phyloP scores from a whole-genome alignment of 148 eudicot species.

The Cornus kousa region DNA sequence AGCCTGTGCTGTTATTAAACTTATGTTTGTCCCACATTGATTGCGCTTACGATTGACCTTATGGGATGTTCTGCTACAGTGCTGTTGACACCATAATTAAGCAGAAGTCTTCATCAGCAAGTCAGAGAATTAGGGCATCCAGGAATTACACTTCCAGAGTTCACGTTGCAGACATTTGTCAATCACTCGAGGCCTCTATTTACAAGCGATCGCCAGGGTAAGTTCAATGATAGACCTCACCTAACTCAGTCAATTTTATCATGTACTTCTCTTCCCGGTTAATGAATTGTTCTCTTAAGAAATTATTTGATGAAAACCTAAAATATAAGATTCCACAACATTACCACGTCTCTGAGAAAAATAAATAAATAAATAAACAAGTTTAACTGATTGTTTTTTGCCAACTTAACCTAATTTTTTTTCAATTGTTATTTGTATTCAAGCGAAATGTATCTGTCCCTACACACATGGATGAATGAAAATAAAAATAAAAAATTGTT shows the following conservation, averaged over 20 bases:
- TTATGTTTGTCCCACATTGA: not conserved
- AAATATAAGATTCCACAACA: not conserved
- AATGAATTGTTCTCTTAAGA: not conserved
- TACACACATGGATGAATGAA: no score
- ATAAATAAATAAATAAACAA: no score
- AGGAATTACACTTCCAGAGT: conserved; percentile 70
- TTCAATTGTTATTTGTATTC: not conserved
- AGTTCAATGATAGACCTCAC: conserved; percentile 7
- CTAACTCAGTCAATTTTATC: not conserved
- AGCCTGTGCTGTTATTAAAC: not conserved
- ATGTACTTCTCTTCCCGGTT: not conserved
- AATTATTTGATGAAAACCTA: not conserved
- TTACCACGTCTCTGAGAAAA: not conserved
- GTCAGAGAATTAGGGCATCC: conserved; percentile 59
- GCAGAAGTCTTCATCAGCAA: conserved; percentile 47
- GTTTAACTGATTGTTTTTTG: conserved; percentile 3
- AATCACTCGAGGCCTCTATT: conserved; percentile 64
- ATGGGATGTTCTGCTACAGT: conserved; percentile 36
- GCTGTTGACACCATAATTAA: conserved; percentile 79
- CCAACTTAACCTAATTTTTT: not conserved
- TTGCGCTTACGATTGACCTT: conserved; percentile 3
- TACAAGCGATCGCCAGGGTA: conserved; percentile 49
- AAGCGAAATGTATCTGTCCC: not conserved
- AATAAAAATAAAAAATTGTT: no score
- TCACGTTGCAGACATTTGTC: conserved; percentile 90